Conservation (phyloP, 495 filamentous ascomycete genomes). For the Podospora pseudocomata region DNA sequence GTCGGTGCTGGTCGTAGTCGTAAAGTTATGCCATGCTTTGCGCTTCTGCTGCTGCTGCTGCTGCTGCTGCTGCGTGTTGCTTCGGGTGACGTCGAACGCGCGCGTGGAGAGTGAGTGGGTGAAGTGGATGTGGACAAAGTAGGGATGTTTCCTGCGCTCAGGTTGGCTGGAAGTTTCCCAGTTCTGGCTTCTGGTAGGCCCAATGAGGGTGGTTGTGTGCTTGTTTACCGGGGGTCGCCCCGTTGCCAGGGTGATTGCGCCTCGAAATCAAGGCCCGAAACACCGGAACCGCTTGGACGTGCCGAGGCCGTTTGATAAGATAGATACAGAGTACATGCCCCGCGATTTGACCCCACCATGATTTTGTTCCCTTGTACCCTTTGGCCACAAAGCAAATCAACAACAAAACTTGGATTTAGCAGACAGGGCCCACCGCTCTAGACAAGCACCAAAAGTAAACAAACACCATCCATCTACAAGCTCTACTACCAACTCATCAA, state of each 20-base stretch:
- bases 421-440: neutral
- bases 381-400: too few species aligned
- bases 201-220: neutral
- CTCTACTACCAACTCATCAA: constrained; percentile 75
- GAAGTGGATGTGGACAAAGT: neutral
- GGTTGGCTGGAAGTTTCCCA: neutral
- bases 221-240: neutral
- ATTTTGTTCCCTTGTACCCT: too few species aligned
- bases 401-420: too few species aligned
- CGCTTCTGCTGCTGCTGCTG: too few species aligned
- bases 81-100: neutral
- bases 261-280: neutral
- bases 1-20: neutral
- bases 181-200: neutral
- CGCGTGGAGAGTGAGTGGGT: neutral
- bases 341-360: too few species aligned
- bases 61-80: too few species aligned
- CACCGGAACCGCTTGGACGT: neutral
- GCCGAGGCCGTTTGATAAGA: neutral
- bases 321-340: too few species aligned
- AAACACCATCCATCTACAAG: neutral
- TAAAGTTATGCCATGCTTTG: neutral
- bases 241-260: neutral
- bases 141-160: neutral
- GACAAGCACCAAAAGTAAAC: neutral